Percentiles rank a stretch among this genome's conserved stretches.
These are phyloP conservation scores for Zygosaccharomyces siamensis DNA, from an alignment of 805 yeast genomes.

Conservation along the genomic window DNA sequence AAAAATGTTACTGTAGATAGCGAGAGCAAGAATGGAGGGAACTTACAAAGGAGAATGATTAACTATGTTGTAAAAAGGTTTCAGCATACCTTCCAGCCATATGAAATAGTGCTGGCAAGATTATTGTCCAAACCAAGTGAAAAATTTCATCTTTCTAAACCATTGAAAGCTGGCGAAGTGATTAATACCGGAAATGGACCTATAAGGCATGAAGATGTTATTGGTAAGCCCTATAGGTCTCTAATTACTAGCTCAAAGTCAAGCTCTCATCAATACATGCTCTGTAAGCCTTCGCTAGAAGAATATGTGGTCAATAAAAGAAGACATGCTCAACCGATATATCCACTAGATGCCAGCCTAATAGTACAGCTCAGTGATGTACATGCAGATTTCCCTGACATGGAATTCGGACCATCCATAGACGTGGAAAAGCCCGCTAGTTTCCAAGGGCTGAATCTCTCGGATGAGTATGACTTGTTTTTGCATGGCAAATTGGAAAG, in stretches of 20 bases:
- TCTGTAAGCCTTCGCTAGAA: constrained; percentile 42
- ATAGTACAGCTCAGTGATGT: constrained; percentile 45
- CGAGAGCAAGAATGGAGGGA: background rate
- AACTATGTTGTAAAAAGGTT: background rate
- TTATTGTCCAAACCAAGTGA: constrained; percentile 13
- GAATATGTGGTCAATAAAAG: constrained; percentile 40
- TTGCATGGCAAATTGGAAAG: background rate
- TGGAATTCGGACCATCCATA: constrained; percentile 9
- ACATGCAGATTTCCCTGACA: constrained; percentile 39
- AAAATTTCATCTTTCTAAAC: constrained; percentile 20
- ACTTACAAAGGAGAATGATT: background rate
- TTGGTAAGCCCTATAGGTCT: constrained; percentile 38
- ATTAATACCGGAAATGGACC: constrained; percentile 23
- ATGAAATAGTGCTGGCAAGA: constrained; percentile 11
- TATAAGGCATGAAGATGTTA: constrained; percentile 37
- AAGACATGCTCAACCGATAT: constrained; percentile 49
- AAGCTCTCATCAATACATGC: constrained; percentile 30
- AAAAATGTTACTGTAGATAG: background rate
- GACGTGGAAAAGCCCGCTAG: constrained; percentile 4
- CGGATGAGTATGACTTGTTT: constrained; percentile 7
- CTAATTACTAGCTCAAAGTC: constrained; percentile 27
- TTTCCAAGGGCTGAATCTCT: constrained; percentile 3
- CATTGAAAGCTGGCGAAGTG: constrained; percentile 17
- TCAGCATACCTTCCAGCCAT: constrained; percentile 8
- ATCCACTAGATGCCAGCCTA: constrained; percentile 45